These are phyloP conservation scores for Neofusicoccum laricinum DNA, from an alignment of 2,329 filamentous ascomycete genomes.

Conservation along the genomic window DNA sequence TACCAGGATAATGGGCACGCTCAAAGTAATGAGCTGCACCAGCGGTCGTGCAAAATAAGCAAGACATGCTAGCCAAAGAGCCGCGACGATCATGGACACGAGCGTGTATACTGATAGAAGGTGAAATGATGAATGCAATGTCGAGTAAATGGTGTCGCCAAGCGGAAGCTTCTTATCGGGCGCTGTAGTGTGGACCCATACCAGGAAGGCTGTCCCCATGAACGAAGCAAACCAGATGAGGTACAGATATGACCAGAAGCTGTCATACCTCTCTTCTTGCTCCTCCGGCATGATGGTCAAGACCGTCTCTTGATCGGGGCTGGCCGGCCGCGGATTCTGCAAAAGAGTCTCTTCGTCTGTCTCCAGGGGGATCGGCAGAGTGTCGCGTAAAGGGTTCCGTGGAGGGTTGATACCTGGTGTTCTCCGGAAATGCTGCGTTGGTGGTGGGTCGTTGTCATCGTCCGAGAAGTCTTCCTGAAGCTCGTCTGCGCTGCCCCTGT, in stretches of 20 bases:
- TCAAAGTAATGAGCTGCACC: constrained; percentile 75
- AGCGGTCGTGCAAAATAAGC: constrained; percentile 85
- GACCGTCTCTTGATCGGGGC: constrained; percentile 52
- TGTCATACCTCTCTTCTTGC: constrained; percentile 75
- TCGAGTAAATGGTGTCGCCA: constrained; percentile 92
- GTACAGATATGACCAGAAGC: constrained; percentile 89
- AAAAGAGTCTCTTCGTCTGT: constrained; percentile 50
- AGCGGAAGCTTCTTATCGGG: constrained; percentile 67
- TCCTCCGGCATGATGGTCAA: constrained; percentile 49
- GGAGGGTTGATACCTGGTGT: constrained; percentile 38
- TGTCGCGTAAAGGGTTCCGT: constrained; percentile 39
- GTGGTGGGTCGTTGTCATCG: constrained; percentile 45
- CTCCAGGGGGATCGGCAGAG: constrained; percentile 46
- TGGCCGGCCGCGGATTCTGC: constrained; percentile 45
- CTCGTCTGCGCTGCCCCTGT: constrained; percentile 42
- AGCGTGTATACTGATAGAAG: constrained; percentile 88
- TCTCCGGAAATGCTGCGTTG: constrained; percentile 57
- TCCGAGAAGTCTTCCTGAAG: constrained; percentile 41
- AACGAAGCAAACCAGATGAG: constrained; percentile 79
- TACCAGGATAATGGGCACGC: constrained; percentile 80
- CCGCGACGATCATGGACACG: constrained; percentile 81
- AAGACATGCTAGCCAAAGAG: constrained; percentile 86
- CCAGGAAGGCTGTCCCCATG: constrained; percentile 82
- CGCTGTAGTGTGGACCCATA: constrained; percentile 82
- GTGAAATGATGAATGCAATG: constrained; percentile 80